Percentiles rank a stretch among this genome's conserved stretches.
Evolutionary conservation across 257 asterid species (phyloP).

Genomic region (Solanum medicagineum): DNA sequence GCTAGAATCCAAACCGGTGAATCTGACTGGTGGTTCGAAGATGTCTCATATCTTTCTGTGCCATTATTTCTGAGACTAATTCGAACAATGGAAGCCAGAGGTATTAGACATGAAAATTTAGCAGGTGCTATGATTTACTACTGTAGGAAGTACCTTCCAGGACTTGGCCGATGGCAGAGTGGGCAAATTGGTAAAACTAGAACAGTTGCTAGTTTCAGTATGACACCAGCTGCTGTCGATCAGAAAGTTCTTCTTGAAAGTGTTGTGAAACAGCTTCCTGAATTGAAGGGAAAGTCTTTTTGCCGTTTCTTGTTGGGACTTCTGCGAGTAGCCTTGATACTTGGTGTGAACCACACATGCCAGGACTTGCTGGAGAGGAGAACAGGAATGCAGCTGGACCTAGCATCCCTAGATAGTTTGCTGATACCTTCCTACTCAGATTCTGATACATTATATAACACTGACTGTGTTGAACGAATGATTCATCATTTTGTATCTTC

Average conservation of each 20-base stretch:
- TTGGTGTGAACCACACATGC: slow-evolving; percentile 51
- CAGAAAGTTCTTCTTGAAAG: slow-evolving; percentile 64
- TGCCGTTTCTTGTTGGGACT: slow-evolving; percentile 83
- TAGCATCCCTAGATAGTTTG: slow-evolving; percentile 64
- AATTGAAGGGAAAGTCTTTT: slow-evolving; percentile 61
- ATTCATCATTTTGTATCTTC: slow-evolving; percentile 55
- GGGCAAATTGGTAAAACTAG: slow-evolving; percentile 44
- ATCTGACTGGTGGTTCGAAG: slow-evolving; percentile 98
- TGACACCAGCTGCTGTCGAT: slow-evolving; percentile 69
- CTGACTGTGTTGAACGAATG: slow-evolving; percentile 71
- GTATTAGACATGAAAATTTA: slow-evolving; percentile 56
- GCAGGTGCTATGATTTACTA: slow-evolving; percentile 72
- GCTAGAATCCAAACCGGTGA: slow-evolving; percentile 68
- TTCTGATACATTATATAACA: slow-evolving; percentile 76
- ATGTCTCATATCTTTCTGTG: slow-evolving; percentile 59
- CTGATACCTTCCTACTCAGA: slow-evolving; percentile 81
- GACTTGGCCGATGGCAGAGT: slow-evolving; percentile 82
- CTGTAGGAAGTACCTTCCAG: slow-evolving; percentile 78
- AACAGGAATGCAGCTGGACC: slow-evolving; percentile 68
- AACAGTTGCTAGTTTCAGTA: slow-evolving; percentile 73
- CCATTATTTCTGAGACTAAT: slow-evolving; percentile 69
- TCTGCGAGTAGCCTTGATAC: slow-evolving; percentile 65
- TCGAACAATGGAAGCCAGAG: slow-evolving; percentile 54
- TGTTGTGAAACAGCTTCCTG: slow-evolving; percentile 60
- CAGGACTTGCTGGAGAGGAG: slow-evolving; percentile 61